Evolutionary conservation across 2,329 filamentous ascomycete genomes (phyloP).

Genomic region (Ceratocystis destructans): DNA sequence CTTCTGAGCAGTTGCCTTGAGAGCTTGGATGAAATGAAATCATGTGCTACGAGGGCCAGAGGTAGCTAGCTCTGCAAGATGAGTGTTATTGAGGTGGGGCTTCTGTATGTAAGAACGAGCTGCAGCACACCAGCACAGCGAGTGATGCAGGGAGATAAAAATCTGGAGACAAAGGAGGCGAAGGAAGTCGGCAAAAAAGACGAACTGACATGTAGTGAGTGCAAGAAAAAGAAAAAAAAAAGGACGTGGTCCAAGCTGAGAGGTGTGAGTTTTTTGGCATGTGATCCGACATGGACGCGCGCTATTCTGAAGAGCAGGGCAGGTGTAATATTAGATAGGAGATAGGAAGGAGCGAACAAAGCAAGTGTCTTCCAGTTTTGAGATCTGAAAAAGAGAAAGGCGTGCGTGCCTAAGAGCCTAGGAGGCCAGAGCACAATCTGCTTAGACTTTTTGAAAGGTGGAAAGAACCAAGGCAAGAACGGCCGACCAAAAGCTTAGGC

Average conservation of each 20-base stretch:
- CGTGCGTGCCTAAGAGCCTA: not conserved
- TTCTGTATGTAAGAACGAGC: not conserved
- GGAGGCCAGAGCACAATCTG: not conserved
- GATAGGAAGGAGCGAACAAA: not conserved
- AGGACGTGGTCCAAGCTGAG: not conserved
- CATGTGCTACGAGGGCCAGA: not conserved
- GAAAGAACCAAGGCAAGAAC: not conserved
- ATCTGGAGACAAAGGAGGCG: not conserved
- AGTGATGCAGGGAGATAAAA: not conserved
- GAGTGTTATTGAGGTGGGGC: not conserved
- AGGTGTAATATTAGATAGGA: not conserved
- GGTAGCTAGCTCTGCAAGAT: not conserved
- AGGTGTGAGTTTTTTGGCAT: constrained; percentile 4
- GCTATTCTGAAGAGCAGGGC: not conserved
- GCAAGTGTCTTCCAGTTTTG: not conserved
- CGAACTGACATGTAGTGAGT: not conserved
- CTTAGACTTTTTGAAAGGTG: not conserved
- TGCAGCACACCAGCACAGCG: not conserved
- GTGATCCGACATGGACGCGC: constrained; percentile 6
- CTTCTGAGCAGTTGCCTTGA: not conserved
- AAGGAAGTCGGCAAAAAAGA: not conserved
- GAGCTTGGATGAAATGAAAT: not conserved
- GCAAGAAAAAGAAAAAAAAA: not conserved
- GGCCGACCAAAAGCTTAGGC: not conserved
- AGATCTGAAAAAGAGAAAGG: not conserved